These are phyloP conservation scores for Saitozyma sp. DNA, from an alignment of 768 basidiomycete species.

Conservation along the genomic window DNA sequence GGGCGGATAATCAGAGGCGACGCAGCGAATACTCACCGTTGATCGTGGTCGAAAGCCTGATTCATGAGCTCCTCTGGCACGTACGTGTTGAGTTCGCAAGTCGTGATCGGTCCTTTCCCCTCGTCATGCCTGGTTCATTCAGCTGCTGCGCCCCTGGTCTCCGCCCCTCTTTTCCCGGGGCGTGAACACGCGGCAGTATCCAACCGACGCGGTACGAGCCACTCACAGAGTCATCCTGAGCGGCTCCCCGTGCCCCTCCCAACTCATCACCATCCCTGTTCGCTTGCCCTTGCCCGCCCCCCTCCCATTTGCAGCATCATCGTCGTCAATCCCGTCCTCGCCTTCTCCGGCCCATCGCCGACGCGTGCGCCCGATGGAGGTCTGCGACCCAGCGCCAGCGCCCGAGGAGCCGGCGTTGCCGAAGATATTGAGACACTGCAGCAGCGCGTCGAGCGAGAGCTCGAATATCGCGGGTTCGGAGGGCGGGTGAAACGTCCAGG, in stretches of 20 bases:
- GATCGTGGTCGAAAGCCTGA: slow-evolving; percentile 70
- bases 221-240: slow-evolving; percentile 76
- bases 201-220: slow-evolving; percentile 1
- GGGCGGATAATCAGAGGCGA: no score
- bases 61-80: slow-evolving; percentile 79
- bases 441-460: slow-evolving; percentile 75
- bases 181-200: not conserved
- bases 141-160: not conserved
- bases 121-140: slow-evolving; percentile 43
- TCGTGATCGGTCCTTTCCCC: slow-evolving; percentile 45
- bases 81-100: slow-evolving; percentile 60
- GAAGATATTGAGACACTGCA: slow-evolving; percentile 91
- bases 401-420: slow-evolving; percentile 65
- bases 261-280: slow-evolving; percentile 83
- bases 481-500: slow-evolving; percentile 63
- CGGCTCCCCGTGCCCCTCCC: slow-evolving; percentile 74
- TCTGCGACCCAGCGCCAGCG: not conserved
- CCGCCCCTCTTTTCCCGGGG: not conserved
- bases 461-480: slow-evolving; percentile 61
- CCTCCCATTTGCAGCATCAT: slow-evolving; percentile 50
- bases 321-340: slow-evolving; percentile 48
- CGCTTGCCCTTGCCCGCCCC: slow-evolving; percentile 55
- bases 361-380: slow-evolving; percentile 45
- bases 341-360: slow-evolving; percentile 53
- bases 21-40: slow-evolving; percentile 57